Evolutionary conservation across 2,329 filamentous ascomycete species (phyloP), one percentile per base, ranked within the genome.

Genomic region (Exophiala dermatitidis): DNA sequence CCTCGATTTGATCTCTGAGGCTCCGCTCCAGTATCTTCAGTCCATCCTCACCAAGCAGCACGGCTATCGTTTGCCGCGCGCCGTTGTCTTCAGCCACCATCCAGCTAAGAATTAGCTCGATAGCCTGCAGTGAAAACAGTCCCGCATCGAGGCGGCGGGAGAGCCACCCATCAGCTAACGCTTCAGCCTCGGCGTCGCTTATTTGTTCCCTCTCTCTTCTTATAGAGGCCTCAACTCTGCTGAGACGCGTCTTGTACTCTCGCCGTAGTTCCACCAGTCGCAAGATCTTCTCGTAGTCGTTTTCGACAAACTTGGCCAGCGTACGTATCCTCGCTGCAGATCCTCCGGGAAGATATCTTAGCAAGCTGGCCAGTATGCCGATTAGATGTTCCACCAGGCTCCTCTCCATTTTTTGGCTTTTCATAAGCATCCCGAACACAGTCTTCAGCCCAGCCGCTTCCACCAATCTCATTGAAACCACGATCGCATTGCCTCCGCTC

Each of bases 301-400:
- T 95, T 69, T 98, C 93, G 12, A 95, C 86, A 64, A 97, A 97
- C 66, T 98, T 98, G 45, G 90, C 91, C 3, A 97, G 77, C 0
- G 85, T 80, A 3, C 93, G 82, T 62, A 97, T 94, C 4, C 93
- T 81, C 32, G 84, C 78, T 0, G 88, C 77, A 1, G 88, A 90
- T 32, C 88, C 82, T 10, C 83, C 86, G 0, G 90, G 90, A 1
- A 98, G 71, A 3, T 84, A 77, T 28, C 90, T 84, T 1, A 98
- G 76, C 67, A 98, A 78, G 0, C 86, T 88, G 0, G 87, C 81
- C 59, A 97, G 90, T 6, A 97, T 86, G 5, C 87, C 85, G 4
- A 97, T 75, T 0, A 97, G 73, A 67, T 96, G 90, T 64, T 95
- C 89, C 0, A 81, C 81, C 0, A 80, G 78, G 53, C 82, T 77